Evolutionary conservation across 2,329 filamentous ascomycete genomes (phyloP).

Genomic region (Cladosporium sp.): DNA sequence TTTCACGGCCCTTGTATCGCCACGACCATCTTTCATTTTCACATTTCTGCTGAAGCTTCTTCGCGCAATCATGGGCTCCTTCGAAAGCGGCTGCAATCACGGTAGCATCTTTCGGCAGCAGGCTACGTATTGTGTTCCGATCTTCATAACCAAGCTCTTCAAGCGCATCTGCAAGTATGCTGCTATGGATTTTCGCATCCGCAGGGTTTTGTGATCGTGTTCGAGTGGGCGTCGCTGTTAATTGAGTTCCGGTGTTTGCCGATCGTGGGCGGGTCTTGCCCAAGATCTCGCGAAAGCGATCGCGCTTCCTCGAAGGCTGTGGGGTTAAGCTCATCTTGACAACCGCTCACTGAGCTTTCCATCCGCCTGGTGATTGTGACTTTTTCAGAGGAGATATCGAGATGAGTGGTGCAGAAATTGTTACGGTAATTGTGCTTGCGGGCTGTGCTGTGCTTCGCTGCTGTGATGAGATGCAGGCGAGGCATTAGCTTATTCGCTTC

Average conservation of each 20-base stretch:
- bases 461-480: not conserved
- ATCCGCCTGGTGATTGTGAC: not conserved
- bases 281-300: not conserved
- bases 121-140: conserved; percentile 4
- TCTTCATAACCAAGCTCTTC: conserved; percentile 4
- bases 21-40: conserved; percentile 19
- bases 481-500: not conserved
- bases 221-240: not conserved
- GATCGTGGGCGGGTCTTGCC: not conserved
- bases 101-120: not conserved
- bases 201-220: not conserved
- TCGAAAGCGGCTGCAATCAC: not conserved
- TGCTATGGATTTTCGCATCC: not conserved
- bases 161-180: conserved; percentile 20
- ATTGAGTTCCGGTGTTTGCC: not conserved
- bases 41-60: conserved; percentile 1
- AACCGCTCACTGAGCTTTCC: not conserved
- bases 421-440: not conserved
- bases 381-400: not conserved
- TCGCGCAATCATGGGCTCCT: not conserved
- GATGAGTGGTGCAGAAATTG: not conserved
- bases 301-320: not conserved
- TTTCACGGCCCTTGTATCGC: not conserved
- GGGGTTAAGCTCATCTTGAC: not conserved
- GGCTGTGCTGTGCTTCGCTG: not conserved